A percentile compares a stretch with the other conserved stretches of the same genome.
Evolutionary conservation across 768 basidiomycete genomes (phyloP).

Genomic region (Chlorophyllum brunneum): DNA sequence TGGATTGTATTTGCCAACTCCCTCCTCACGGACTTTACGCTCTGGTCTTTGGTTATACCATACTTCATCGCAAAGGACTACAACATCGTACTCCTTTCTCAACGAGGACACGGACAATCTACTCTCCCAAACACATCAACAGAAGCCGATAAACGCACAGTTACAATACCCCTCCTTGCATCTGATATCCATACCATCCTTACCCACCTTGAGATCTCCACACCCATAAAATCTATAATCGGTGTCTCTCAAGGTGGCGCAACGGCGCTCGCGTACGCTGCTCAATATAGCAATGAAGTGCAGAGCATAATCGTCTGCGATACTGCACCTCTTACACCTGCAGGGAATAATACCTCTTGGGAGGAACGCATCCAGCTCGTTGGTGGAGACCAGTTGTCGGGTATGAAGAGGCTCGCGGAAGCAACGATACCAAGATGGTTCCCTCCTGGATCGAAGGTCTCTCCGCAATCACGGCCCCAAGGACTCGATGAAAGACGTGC

Average conservation of each 20-base stretch:
- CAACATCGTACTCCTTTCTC: slow-evolving; percentile 48
- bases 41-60: slow-evolving; percentile 46
- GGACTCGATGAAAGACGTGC: slow-evolving; percentile 14
- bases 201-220: slow-evolving; percentile 15
- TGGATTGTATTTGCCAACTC: slow-evolving; percentile 53
- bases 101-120: slow-evolving; percentile 50
- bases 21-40: slow-evolving; percentile 41
- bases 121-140: slow-evolving; percentile 22
- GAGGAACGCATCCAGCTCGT: slow-evolving; percentile 39
- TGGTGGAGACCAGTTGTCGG: slow-evolving; percentile 26
- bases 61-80: slow-evolving; percentile 31
- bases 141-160: slow-evolving; percentile 11
- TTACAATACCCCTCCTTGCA: slow-evolving; percentile 43
- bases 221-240: slow-evolving; percentile 40
- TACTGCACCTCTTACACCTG: slow-evolving; percentile 39
- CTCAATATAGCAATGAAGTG: slow-evolving; percentile 30
- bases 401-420: slow-evolving; percentile 37
- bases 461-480: not conserved
- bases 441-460: slow-evolving; percentile 28
- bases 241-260: slow-evolving; percentile 56
- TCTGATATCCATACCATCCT: slow-evolving; percentile 40
- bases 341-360: slow-evolving; percentile 48
- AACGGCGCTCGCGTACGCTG: slow-evolving; percentile 42
- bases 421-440: slow-evolving; percentile 49
- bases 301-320: slow-evolving; percentile 45